Evolutionary conservation across 2,329 filamentous ascomycete species (phyloP), one percentile per base, ranked within the genome.

Genomic region (Chrysoporthe austroafricana): DNA sequence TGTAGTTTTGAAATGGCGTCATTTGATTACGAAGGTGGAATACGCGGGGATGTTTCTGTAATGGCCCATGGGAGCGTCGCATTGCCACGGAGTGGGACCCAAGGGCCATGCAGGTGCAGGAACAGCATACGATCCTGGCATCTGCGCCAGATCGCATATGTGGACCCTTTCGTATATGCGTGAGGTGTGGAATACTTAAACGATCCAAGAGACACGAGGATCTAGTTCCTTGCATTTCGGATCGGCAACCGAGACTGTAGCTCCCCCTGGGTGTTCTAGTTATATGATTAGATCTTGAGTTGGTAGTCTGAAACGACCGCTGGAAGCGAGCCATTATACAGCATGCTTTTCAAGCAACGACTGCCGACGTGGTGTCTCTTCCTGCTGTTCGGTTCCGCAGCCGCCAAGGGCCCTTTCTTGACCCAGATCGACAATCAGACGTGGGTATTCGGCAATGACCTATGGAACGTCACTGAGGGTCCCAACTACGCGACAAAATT

Each of bases 381-480:
- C 48, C 21, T 65, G 21, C 39, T 59, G 11, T 34, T 67, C 16
- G 16, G 18, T 14, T 1, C 43, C 36, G 62, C 26, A 36, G 50
- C 59, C 8, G 60, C 57, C 50, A 56, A 44, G 18, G 68, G 65
- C 0, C 74, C 76, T 21, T 77, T 77, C 62, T 64, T 77, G 36
- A 71, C 60, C 18, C 71, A 76, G 60, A 66, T 76, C 16, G 67
- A 73, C 64, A 72, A 64, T 21, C 67, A 73, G 66, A 76, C 72
- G 9, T 77, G 75, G 75, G 65, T 77, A 36, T 75, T 77, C 61
- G 76, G 76, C 43, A 77, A 77, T 50, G 69, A 77, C 62, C 76
- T 73, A 3, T 74, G 76, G 63, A 73, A 73, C 44, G 70, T 70
- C 13, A 70, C 67, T 4, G 74, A 75, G 59, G 75, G 75, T 16